Evolutionary conservation across 768 basidiomycete genomes (phyloP), one percentile per base, ranked within the genome.

Genomic region (Psilocybe cyanescens): DNA sequence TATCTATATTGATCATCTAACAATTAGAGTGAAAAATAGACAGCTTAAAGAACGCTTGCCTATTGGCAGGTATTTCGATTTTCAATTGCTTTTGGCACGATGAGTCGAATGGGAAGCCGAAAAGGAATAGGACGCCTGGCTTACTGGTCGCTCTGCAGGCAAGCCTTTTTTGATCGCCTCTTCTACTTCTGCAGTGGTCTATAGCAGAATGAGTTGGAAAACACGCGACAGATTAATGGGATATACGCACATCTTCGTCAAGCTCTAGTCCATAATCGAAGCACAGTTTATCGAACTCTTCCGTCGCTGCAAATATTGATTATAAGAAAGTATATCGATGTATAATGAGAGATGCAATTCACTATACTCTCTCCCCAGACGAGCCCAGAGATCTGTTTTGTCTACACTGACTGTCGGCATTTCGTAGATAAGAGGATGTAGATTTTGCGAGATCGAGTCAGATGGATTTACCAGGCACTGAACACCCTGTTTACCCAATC

Each of bases 51-150:
- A 29, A 57, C 37, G 48, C 68, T 59, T 59, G 86, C 95, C 95
- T 89, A 75, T 99, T 99, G n/a, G 97, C 97, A 48, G 97, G 96
- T 47, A 98, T 85, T 76, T 99, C 97, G 68, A 99, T 97, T 83
- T 99, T 99, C 68, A 99, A 81, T 92, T 97, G 94, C 89, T 98
- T 66, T 51, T 57, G 39, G 2, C 56, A 30, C 16, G 45, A 28
- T 65, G 59, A 31, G 52, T 55, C 58, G 37, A 8, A n/a, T 41
- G 54, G 39, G 28, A 50, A 28, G 47, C 44, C 44, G 29, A 46
- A 55, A 47, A 30, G 9, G 30, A 51, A 46, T 33, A 17, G 14
- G 44, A 41, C 14, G 12, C 12, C 30, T 33, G 49, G 72, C 84
- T 69, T 69, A 94, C 93, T 16, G 94, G 92, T 67, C 91, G 88